Conservation (phyloP, 768 basidiomycete species). For the Chalciporus piperatus region DNA sequence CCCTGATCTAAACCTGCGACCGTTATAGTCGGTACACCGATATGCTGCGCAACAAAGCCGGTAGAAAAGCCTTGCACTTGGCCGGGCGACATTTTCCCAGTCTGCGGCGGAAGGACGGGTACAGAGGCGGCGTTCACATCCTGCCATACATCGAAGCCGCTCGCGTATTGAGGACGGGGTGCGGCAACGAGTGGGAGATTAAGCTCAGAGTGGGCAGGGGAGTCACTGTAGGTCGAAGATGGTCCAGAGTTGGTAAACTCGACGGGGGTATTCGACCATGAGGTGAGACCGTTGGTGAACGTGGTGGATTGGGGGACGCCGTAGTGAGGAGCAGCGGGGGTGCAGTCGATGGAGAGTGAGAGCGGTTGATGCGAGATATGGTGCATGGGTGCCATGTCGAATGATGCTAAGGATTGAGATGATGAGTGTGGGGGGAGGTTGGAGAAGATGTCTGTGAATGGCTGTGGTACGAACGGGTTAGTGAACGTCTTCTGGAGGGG, state of each 20-base stretch:
- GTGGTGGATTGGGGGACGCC: constrained; percentile 7
- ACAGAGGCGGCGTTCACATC: constrained; percentile 1
- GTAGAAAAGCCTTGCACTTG: constrained; percentile 1
- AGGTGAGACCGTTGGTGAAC: background rate
- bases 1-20: constrained; percentile 9
- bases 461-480: constrained; percentile 6
- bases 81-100: background rate
- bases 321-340: constrained; percentile 4
- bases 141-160: constrained; percentile 21
- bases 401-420: constrained; percentile 7
- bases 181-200: constrained; percentile 30
- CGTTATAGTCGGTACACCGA: background rate
- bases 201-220: constrained; percentile 34
- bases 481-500: background rate
- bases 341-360: constrained; percentile 8
- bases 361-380: constrained; percentile 20
- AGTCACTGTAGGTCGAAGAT: constrained; percentile 44
- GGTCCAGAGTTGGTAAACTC: constrained; percentile 30
- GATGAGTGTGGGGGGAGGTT: constrained; percentile 22
- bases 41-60: constrained; percentile 2
- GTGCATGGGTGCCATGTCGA: constrained; percentile 27
- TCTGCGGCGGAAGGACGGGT: background rate
- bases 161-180: constrained; percentile 24
- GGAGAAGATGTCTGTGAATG: constrained; percentile 23
- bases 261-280: constrained; percentile 15